These are phyloP conservation scores for Aegilops tauschii DNA, from an alignment of 176 grass and related monocot genomes.

Conservation along the genomic window DNA sequence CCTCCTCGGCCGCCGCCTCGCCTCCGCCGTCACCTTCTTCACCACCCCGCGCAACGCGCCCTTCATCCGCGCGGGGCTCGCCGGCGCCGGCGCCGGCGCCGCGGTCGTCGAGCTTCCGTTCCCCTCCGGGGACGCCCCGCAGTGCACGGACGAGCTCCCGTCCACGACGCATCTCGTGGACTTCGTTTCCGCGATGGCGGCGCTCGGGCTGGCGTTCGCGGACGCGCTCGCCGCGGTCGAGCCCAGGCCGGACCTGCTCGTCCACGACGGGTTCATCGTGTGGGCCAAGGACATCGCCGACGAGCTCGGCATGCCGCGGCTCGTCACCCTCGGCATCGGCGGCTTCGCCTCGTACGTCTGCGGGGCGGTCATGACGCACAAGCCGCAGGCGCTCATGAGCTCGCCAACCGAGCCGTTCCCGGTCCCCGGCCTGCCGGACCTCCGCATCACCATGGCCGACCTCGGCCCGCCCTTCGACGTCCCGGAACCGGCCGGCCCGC, in stretches of 20 bases:
- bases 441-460: conserved; percentile 40
- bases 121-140: not conserved
- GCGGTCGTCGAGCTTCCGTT: conserved; percentile 50
- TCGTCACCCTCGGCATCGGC: conserved; percentile 36
- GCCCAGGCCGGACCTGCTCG: conserved; percentile 40
- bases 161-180: conserved; percentile 13
- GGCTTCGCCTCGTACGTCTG: conserved; percentile 5
- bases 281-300: conserved; percentile 42
- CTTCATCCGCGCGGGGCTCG: conserved; percentile 36
- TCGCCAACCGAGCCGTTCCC: conserved; percentile 42
- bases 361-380: not conserved
- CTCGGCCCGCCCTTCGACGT: conserved; percentile 43
- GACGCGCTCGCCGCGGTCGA: not conserved
- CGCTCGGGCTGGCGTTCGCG: conserved; percentile 24
- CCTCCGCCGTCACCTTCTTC: conserved; percentile 44
- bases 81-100: not conserved
- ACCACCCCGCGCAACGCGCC: conserved; percentile 45
- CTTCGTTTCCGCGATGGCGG: not conserved
- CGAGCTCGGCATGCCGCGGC: conserved; percentile 34
- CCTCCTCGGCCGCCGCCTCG: conserved; percentile 24
- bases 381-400: conserved; percentile 23
- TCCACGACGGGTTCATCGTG: conserved; percentile 44
- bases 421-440: conserved; percentile 18
- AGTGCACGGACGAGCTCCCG: conserved; percentile 34
- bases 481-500: conserved; percentile 31